Evolutionary conservation across 1,284 basidiomycete genomes (phyloP), one percentile per base, ranked within the genome.

Genomic region (Trichosporon sp.): DNA sequence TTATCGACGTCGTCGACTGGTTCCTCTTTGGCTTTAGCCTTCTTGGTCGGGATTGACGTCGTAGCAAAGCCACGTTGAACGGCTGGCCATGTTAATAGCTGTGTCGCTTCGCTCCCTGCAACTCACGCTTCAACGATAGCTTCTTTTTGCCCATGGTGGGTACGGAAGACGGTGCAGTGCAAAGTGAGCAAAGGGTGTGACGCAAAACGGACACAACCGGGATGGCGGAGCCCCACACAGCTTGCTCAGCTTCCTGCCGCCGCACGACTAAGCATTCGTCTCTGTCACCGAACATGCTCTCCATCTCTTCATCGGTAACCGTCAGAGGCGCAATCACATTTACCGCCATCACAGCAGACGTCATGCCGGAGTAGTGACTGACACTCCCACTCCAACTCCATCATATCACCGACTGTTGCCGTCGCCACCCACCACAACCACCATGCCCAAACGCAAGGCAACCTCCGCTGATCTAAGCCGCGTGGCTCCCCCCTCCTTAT

Each of bases 131-230:
- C 77, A 92, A 80, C 76, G 92, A 90, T 1, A 89, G 88, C 85
- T 92, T 94, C 87, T 93, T 95, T 87, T 95, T 95, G 67, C 90
- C 88, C 91, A 93, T 92, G 74, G 26, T 26, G 26, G 26, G 26
- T 26, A 26, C 26, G 26, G 26, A 26, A 26, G 26, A 26, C 26
- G 26, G 26, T 26, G 26, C 26, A 26, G 26, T 26, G 26, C 35
- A 38, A 21, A 10, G 19, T 14, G 40, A 35, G 26, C 26, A 26
- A 31, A 16, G 31, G 43, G 3, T n/a, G 43, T 16, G 5, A 26
- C 26, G n/a, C n/a, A 16, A 11, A n/a, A 46, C 43, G 43, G 43
- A 46, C 16, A 46, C 43, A 46, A 11, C 11, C n/a, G 10, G 4
- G 11, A 1, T 4, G 16, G 16, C 43, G 43, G 43, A n/a, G 43